Evolutionary conservation across 306 rosid species (phyloP).

Genomic region (Styphnolobium japonicum): DNA sequence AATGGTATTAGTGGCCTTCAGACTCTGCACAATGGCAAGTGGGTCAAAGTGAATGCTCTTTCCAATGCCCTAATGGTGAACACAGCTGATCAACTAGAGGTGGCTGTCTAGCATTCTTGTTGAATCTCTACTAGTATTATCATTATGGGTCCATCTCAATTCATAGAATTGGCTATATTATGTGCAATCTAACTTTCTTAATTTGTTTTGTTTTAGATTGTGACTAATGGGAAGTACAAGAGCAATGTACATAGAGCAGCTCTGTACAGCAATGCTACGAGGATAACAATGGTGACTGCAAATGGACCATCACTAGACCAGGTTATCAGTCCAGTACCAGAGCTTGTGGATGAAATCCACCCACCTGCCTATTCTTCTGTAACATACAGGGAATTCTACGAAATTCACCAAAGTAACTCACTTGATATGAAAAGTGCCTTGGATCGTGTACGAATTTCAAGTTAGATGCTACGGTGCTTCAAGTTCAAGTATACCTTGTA

Average conservation of each 20-base stretch:
- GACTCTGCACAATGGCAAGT: slow-evolving; percentile 17
- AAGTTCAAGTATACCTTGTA: not conserved
- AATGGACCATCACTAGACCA: slow-evolving; percentile 15
- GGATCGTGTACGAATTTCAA: not conserved
- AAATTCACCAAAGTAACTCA: not conserved
- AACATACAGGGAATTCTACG: not conserved
- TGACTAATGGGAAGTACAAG: slow-evolving; percentile 31
- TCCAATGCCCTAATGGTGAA: slow-evolving; percentile 25
- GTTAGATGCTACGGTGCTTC: not conserved
- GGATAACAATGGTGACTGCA: slow-evolving; percentile 4
- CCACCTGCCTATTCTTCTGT: not conserved
- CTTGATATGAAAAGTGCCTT: not conserved
- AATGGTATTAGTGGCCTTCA: slow-evolving; percentile 33
- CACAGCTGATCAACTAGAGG: slow-evolving; percentile 29
- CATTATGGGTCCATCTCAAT: not conserved
- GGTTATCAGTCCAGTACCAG: not conserved
- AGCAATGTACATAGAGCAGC: slow-evolving; percentile 14
- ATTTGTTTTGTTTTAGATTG: not conserved
- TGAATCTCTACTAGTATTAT: not conserved
- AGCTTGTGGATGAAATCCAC: not conserved
- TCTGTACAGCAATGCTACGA: not conserved
- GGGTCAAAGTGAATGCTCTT: slow-evolving; percentile 15
- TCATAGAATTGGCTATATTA: not conserved
- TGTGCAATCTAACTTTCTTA: not conserved
- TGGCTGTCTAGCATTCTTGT: not conserved